Percentiles rank a stretch among this genome's conserved stretches.
Evolutionary conservation across 768 basidiomycete species (phyloP).

Genomic region (Leccinum variicolor): DNA sequence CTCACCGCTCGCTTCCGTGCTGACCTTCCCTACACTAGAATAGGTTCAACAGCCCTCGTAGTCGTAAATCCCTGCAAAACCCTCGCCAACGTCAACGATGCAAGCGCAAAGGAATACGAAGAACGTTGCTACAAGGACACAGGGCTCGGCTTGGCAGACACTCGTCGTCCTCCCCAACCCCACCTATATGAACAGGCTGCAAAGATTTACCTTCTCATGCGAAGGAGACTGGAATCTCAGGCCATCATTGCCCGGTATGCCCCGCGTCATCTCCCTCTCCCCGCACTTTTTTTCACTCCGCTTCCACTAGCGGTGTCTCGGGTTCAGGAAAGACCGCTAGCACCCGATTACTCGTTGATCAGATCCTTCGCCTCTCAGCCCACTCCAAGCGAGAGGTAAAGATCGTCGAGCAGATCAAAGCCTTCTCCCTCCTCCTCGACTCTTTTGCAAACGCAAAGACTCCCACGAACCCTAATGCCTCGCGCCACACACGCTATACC

Average conservation of each 20-base stretch:
- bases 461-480: conserved; percentile 57
- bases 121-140: conserved; percentile 54
- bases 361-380: conserved; percentile 57
- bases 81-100: conserved; percentile 55
- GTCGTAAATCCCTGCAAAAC: conserved; percentile 60
- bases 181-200: conserved; percentile 64
- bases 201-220: conserved; percentile 56
- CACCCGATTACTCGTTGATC: conserved; percentile 50
- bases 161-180: conserved; percentile 45
- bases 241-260: conserved; percentile 52
- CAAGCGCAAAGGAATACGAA: conserved; percentile 55
- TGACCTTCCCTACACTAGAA: conserved; percentile 54
- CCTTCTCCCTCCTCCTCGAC: conserved; percentile 53
- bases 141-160: conserved; percentile 35
- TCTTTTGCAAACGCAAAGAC: conserved; percentile 70
- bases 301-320: conserved; percentile 50
- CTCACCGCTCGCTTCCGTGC: conserved; percentile 56
- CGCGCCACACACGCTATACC: conserved; percentile 55
- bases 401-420: conserved; percentile 53
- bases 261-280: conserved; percentile 6
- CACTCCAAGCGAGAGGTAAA: conserved; percentile 52
- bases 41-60: conserved; percentile 48
- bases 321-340: conserved; percentile 60
- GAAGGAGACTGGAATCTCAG: conserved; percentile 51
- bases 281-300: conserved; percentile 11